These are phyloP conservation scores for Cladosporium cucumerinum DNA, from an alignment of 2,329 filamentous ascomycete genomes.

Conservation along the genomic window DNA sequence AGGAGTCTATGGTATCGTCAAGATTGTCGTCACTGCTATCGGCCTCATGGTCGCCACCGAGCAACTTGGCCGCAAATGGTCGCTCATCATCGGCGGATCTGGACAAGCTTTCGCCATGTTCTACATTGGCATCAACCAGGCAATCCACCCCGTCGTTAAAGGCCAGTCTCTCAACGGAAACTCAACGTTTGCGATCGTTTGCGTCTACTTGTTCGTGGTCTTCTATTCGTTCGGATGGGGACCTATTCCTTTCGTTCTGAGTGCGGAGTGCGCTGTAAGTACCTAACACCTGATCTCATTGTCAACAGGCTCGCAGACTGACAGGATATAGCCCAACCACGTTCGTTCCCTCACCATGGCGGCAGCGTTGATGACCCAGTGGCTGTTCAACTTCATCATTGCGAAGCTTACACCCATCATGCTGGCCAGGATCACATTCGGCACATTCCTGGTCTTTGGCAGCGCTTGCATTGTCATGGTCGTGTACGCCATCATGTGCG, in stretches of 20 bases:
- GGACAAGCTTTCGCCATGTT: conserved; percentile 47
- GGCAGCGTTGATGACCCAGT: conserved; percentile 45
- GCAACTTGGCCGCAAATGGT: conserved; percentile 46
- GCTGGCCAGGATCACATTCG: conserved; percentile 43
- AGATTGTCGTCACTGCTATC: conserved; percentile 43
- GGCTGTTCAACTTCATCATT: conserved; percentile 41
- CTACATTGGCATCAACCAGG: conserved; percentile 36
- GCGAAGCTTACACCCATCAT: conserved; percentile 39
- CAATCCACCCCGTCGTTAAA: conserved; percentile 49
- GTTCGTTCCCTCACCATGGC: conserved; percentile 44
- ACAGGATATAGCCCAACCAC: conserved; percentile 23
- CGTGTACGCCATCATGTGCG: conserved; percentile 41
- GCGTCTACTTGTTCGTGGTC: conserved; percentile 49
- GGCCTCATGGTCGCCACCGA: conserved; percentile 46
- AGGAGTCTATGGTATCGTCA: conserved; percentile 47
- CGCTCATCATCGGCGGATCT: conserved; percentile 40
- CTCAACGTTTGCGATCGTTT: conserved; percentile 51
- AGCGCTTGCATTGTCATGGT: conserved; percentile 42
- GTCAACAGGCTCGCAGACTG: not conserved
- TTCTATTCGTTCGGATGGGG: conserved; percentile 48
- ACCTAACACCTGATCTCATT: not conserved
- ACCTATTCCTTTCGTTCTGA: conserved; percentile 45
- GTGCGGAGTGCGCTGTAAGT: conserved; percentile 32
- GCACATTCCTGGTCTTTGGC: conserved; percentile 42
- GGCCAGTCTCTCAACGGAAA: conserved; percentile 47